Percentiles rank a stretch among this genome's conserved stretches.
phyloP scores from a whole-genome alignment of 73 alveolate species.

The Paramecium octaurelia region DNA sequence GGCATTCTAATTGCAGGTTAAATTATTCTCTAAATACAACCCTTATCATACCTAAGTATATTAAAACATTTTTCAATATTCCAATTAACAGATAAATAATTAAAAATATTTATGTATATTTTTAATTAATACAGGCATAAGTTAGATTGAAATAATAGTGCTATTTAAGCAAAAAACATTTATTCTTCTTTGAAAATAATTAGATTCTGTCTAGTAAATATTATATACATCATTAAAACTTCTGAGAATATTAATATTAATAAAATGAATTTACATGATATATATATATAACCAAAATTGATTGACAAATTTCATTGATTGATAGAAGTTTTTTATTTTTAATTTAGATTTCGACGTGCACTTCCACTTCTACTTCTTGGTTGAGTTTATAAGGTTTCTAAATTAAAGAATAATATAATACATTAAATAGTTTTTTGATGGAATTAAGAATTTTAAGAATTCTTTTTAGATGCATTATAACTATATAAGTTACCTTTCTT shows the following conservation, averaged over 20 bases:
- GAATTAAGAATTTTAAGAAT: neutral
- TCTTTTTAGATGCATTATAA: conserved; percentile 35
- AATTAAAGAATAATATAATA: neutral
- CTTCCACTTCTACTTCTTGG: conserved; percentile 46
- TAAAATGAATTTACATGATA: neutral
- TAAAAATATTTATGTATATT: neutral
- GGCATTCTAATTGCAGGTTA: neutral
- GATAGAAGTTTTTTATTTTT: neutral
- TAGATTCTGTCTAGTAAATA: too few species aligned
- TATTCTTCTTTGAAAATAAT: too few species aligned
- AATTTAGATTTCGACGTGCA: neutral
- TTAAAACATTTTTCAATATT: neutral
- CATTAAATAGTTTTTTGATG: neutral
- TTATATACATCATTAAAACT: too few species aligned
- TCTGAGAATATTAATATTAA: neutral
- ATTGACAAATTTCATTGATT: neutral
- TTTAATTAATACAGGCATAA: neutral
- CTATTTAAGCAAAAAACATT: too few species aligned
- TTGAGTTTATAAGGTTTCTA: neutral
- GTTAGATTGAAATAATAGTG: neutral
- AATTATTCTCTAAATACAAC: neutral
- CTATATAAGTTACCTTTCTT: neutral
- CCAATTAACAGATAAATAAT: conserved; percentile 18
- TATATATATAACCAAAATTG: neutral
- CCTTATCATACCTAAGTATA: neutral